Conservation (phyloP, 257 asterid genomes). For the Rubia yunnanensis region DNA sequence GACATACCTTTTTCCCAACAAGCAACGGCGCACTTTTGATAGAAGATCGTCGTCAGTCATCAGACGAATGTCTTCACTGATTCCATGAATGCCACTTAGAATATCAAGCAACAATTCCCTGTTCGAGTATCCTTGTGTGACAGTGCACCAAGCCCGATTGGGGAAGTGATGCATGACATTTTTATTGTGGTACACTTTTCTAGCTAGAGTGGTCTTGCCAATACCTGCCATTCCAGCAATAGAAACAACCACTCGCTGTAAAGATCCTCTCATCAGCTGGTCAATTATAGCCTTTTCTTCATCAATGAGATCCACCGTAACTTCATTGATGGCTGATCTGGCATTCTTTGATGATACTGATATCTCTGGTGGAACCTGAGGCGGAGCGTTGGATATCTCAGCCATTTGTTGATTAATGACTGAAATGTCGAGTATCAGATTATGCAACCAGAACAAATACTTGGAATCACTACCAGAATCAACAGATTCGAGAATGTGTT, state of each 20-base stretch:
- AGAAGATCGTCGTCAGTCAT: slow-evolving; percentile 1
- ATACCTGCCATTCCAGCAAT: slow-evolving; percentile 1
- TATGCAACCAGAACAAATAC: not conserved
- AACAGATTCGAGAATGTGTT: not conserved
- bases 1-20: not conserved
- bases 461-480: not conserved
- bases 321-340: not conserved
- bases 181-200: not conserved
- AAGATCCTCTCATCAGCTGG: not conserved
- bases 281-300: not conserved
- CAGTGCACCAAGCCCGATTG: not conserved
- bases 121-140: not conserved
- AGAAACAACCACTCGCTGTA: not conserved
- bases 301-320: not conserved
- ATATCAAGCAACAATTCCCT: not conserved
- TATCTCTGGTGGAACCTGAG: too few species aligned
- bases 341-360: not conserved
- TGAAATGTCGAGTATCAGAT: not conserved
- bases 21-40: not conserved
- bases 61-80: not conserved
- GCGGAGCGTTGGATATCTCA: too few species aligned
- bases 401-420: too few species aligned
- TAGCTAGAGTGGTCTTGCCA: not conserved
- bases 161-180: not conserved
- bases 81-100: slow-evolving; percentile 1